Evolutionary conservation across 108 stramenopile species (phyloP), one percentile per base, ranked within the genome.

Genomic region (Cyclotella kingstonii): DNA sequence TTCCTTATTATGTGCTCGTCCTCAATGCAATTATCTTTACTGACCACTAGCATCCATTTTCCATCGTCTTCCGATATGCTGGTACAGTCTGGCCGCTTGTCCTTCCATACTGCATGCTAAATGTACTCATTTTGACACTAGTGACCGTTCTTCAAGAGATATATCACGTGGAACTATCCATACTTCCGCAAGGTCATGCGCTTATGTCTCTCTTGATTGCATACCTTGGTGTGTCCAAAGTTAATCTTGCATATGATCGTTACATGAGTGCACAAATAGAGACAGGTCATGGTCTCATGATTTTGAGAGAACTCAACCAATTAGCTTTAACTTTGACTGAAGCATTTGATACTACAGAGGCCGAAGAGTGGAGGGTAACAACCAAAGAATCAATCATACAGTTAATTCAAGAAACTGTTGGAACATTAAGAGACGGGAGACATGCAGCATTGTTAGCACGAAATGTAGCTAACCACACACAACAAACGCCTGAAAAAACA

Each of bases 181-280:
- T 68, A 7, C 48, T 59, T 8, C 55, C 70, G 5, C 53, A 58
- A 34, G 81, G 81, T 5, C 81, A 82, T 52, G 66, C 66, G 12
- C 58, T 82, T 12, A 63, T 82, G 74, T 73, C 81, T 8, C 26
- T 78, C 19, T 26, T 82, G 23, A 66, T 82, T 29, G 75, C 76
- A 5, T 82, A 74, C 50, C 55, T 82, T 43, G 81, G 78, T 18
- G 63, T 82, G 5, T 70, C 73, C 26, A 82, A 78, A 41, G 66
- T 78, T 22, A 82, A 76, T 59, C 58, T 79, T 33, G 70, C 73
- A 1, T 82, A 82, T 50, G 81, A 76, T 44, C 73, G 81, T 33
- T 82, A 72, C 49, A 66, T 62, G 70, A 44, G 38, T 18, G 73
- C 77, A 7, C 66, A 78, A 36, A 35, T 60, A 25, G 43, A 30